Evolutionary conservation across 345 rosid species (phyloP).

Genomic region (Zanthoxylum bungeanum): DNA sequence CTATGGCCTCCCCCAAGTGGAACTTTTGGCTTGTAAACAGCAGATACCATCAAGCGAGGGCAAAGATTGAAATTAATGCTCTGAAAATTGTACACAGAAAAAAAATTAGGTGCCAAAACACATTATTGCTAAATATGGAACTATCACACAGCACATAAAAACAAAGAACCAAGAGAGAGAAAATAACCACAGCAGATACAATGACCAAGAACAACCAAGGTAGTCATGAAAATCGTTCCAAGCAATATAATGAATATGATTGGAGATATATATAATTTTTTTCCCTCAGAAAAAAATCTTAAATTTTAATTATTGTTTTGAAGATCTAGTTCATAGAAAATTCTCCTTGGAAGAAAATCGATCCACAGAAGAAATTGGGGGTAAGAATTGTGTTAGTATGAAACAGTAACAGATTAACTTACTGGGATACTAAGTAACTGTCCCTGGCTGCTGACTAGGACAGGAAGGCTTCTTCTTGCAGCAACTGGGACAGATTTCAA

Average conservation of each 20-base stretch:
- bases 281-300: background rate
- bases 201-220: background rate
- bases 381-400: background rate
- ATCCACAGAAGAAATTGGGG: background rate
- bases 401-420: conserved; percentile 25
- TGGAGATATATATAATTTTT: background rate
- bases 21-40: conserved; percentile 67
- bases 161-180: background rate
- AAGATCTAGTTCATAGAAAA: background rate
- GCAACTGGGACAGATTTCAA: conserved; percentile 67
- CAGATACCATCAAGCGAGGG: conserved; percentile 49
- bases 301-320: background rate
- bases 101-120: background rate
- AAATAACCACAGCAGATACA: no score
- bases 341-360: background rate
- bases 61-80: conserved; percentile 69
- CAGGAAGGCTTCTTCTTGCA: conserved; percentile 79
- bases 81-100: conserved; percentile 36
- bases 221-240: background rate
- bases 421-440: conserved; percentile 67
- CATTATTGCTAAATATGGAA: background rate
- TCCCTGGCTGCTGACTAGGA: conserved; percentile 53
- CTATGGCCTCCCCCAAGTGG: conserved; percentile 81
- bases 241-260: background rate
- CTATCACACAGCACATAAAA: background rate